Evolutionary conservation across 257 asterid genomes (phyloP), one percentile per base, ranked within the genome.

Genomic region (Primulina eburnea): DNA sequence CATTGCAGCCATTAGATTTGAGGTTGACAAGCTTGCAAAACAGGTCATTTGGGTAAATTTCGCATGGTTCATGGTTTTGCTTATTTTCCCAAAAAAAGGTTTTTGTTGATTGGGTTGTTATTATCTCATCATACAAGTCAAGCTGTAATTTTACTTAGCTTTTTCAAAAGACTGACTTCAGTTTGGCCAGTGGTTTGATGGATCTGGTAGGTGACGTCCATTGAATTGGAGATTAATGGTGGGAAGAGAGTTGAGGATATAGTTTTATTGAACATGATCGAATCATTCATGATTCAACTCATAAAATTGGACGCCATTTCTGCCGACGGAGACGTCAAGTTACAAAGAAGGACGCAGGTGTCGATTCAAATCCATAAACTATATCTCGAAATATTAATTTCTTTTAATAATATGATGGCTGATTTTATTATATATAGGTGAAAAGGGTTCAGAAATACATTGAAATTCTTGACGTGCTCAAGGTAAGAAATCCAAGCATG

Each of bases 261-360:
- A 60, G 83, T 76, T 67, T 33, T 90, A 26, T 76, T 83, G 85
- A 85, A 78, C 75, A 64, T 90, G 80, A 89, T 79, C 75, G 99
- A 93, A 78, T 52, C 83, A 74, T 66, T 90, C 75, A 93, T 93
- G 99, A 89, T 84, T 65, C 89, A 93, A 71, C 82, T 90, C 60
- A 90, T 93, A 20, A 90, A 90, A 64, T 77, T 93, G 74, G 99
- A 93, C 78, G 96, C 79, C 18, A 86, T 93, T 71, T 73, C 77
- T 77, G 99, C 97, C 74, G 94, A 87, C 79, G 99, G 99, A 81
- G 97, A 93, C 78, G 85, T 86, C 8, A 93, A 93, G 68, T 40
- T 82, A 35, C 96, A 90, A 59, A 87, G 99, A 77, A 89, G 96
- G 78, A 84, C 85, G 92, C 96, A 90, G 96, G 99, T 93, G 77